Evolutionary conservation across 805 yeast species (phyloP), one percentile per base, ranked within the genome.

Genomic region (Candida mattraensis): DNA sequence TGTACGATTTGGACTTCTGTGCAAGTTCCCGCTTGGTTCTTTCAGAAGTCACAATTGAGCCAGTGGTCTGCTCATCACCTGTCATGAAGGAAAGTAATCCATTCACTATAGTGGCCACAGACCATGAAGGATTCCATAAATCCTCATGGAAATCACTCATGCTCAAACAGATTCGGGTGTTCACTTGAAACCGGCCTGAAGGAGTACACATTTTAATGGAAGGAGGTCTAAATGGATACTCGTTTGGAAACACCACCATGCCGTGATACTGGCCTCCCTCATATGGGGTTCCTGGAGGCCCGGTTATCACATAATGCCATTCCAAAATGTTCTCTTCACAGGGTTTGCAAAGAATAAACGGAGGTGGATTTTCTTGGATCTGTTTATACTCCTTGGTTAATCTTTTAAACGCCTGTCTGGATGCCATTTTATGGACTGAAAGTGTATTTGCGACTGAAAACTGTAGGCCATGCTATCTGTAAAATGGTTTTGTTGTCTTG

Each of bases 111-210:
- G 97, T 88, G 21, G 87, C 70, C 17, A 89, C 96, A 28, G 88
- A 79, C 97, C 97, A 89, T 5, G 95, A 87, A 1, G 98, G 97
- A 59, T 89, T 88, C 98, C 98, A 89, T 1, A 83, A 67, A 58
- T 88, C 93, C 3, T 96, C 96, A 51, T 89, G 98, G 60, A 78
- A 89, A 63, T 89, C 97, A 52, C 94, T 82, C 83, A 89, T 88
- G n/a, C 89, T 80, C 31, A 89, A 67, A 63, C 98, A 89, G 18
- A 89, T 69, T 31, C 96, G 67, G 3, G 87, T 80, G 57, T 86
- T 86, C 38, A 87, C 74, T 40, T 79, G 76, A 58, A 89, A 89
- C 33, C 96, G 69, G 4, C 96, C 97, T 50, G 81, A 84, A 5
- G 97, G 96, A 0, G 97, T 89, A 29, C 80, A 66, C 85, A 89